A percentile compares a stretch with the other conserved stretches of the same genome.
phyloP scores from a whole-genome alignment of 1,284 basidiomycete species.

The Cystobasidiaceae sp. region DNA sequence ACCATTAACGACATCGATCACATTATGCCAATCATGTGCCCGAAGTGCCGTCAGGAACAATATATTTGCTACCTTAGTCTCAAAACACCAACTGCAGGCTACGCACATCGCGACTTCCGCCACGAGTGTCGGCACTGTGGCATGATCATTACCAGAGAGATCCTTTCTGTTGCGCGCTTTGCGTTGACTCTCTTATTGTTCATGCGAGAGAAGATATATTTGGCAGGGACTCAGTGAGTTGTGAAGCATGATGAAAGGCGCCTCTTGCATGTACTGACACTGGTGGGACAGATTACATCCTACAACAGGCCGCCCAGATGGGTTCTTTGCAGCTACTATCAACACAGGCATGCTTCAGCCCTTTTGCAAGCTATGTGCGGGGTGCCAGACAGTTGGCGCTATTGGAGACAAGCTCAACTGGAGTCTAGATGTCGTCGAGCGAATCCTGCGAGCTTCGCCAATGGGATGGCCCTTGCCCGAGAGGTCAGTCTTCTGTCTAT shows the following conservation, averaged over 20 bases:
- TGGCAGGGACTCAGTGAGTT: slow-evolving; percentile 21
- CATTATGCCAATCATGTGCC: slow-evolving; percentile 12
- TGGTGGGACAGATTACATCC: slow-evolving; percentile 7
- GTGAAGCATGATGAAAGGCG: neutral
- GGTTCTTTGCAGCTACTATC: slow-evolving; percentile 23
- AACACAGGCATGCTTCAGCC: slow-evolving; percentile 9
- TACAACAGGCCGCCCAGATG: slow-evolving; percentile 20
- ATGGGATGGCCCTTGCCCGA: slow-evolving; percentile 17
- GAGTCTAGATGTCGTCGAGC: slow-evolving; percentile 4
- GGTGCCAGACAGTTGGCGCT: slow-evolving; percentile 4
- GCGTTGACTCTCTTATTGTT: slow-evolving; percentile 13
- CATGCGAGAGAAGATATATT: slow-evolving; percentile 18
- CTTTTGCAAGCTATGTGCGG: neutral
- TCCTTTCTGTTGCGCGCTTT: slow-evolving; percentile 10
- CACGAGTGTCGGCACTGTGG: slow-evolving; percentile 12
- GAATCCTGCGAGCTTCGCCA: neutral
- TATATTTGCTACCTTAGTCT: slow-evolving; percentile 13
- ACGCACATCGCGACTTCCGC: slow-evolving; percentile 16
- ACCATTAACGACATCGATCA: slow-evolving; percentile 9
- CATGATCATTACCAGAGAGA: slow-evolving; percentile 19
- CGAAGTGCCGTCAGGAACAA: slow-evolving; percentile 11
- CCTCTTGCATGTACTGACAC: neutral
- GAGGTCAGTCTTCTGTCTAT: slow-evolving; percentile 9
- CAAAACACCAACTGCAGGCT: slow-evolving; percentile 14
- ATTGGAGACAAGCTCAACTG: slow-evolving; percentile 22